Percentiles rank a stretch among this genome's conserved stretches.
Conservation (phyloP, 2,329 filamentous ascomycete genomes). For the Stylonectria norvegica region DNA sequence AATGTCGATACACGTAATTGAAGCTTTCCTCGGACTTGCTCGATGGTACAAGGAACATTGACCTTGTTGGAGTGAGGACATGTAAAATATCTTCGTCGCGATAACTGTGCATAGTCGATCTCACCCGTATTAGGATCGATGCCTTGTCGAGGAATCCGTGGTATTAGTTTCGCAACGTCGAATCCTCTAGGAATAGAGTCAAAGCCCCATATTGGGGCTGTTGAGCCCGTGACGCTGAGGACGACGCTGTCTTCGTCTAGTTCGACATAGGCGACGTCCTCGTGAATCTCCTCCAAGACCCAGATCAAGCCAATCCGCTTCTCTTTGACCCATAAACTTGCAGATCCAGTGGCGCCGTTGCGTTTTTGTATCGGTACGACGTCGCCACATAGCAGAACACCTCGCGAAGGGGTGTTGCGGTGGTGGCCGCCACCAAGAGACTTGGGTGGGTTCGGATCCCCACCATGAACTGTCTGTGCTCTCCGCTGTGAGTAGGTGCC, state of each 20-base stretch:
- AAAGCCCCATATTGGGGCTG: conserved; percentile 81
- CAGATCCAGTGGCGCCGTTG: conserved; percentile 86
- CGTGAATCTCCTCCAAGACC: conserved; percentile 96
- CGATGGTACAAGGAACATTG: conserved; percentile 80
- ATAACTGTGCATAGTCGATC: conserved; percentile 73
- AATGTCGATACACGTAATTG: conserved; percentile 88
- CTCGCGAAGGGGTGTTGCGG: conserved; percentile 71
- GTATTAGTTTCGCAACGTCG: conserved; percentile 75
- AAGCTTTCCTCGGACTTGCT: conserved; percentile 64
- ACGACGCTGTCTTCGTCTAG: conserved; percentile 77
- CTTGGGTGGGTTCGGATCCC: conserved; percentile 53
- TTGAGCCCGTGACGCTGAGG: conserved; percentile 67
- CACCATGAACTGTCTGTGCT: conserved; percentile 62
- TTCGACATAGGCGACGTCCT: conserved; percentile 77
- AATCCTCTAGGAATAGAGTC: conserved; percentile 63
- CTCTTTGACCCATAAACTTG: conserved; percentile 98
- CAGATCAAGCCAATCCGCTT: conserved; percentile 91
- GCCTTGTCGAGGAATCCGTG: conserved; percentile 73
- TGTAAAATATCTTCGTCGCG: conserved; percentile 75
- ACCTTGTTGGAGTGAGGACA: conserved; percentile 73
- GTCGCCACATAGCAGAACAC: conserved; percentile 90
- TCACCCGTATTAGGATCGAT: conserved; percentile 67
- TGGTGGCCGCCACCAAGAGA: conserved; percentile 54
- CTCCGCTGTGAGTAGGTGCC: conserved; percentile 51
- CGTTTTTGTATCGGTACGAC: conserved; percentile 98